phyloP scores from a whole-genome alignment of 2,329 filamentous ascomycete genomes.

The Nannizziopsis barbatae region DNA sequence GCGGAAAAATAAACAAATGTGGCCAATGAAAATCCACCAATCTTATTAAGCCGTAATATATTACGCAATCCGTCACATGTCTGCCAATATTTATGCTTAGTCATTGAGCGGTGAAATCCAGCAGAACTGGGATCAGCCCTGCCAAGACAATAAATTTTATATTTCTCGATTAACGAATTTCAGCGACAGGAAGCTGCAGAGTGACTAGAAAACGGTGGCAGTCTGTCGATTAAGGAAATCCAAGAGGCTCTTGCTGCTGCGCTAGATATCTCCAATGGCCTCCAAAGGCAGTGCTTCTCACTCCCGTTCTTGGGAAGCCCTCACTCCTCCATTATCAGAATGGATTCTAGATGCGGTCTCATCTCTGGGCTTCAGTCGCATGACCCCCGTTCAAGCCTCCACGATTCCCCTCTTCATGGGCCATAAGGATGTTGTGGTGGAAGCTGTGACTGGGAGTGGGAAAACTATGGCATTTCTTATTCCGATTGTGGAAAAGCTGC shows the following conservation, averaged over 20 bases:
- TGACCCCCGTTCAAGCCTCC: constrained; percentile 91
- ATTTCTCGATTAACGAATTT: no score
- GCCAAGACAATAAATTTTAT: no score
- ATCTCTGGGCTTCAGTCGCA: constrained; percentile 73
- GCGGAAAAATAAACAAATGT: no score
- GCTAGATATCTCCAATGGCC: constrained; percentile 20
- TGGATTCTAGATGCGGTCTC: constrained; percentile 79
- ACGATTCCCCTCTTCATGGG: constrained; percentile 78
- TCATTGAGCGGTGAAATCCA: no score
- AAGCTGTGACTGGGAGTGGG: constrained; percentile 82
- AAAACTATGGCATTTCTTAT: constrained; percentile 83
- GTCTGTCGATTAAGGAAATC: not conserved
- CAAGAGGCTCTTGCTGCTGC: not conserved
- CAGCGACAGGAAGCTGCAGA: not conserved
- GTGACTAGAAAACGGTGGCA: not conserved
- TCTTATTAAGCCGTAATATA: no score
- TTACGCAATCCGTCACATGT: no score
- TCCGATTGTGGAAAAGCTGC: constrained; percentile 68
- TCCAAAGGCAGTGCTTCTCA: constrained; percentile 37
- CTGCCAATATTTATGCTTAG: no score
- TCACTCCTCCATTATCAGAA: constrained; percentile 60
- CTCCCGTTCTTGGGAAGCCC: constrained; percentile 53
- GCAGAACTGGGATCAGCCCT: no score
- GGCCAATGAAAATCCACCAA: no score
- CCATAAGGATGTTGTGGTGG: constrained; percentile 86